A percentile compares a stretch with the other conserved stretches of the same genome.
Evolutionary conservation across 345 rosid genomes (phyloP).

Genomic region (Acer saccharum): DNA sequence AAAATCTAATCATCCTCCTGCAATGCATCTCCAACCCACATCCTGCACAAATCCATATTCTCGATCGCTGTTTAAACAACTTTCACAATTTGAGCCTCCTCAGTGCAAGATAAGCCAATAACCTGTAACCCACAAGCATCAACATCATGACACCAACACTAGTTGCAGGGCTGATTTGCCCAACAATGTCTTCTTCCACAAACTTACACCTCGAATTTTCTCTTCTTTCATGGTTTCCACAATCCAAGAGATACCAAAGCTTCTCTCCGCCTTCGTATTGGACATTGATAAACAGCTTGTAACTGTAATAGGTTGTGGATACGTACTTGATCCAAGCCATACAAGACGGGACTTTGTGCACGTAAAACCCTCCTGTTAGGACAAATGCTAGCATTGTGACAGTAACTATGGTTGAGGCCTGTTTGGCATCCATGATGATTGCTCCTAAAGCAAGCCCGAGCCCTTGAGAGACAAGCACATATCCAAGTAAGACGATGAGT

Average conservation of each 20-base stretch:
- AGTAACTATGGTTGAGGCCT: constrained; percentile 81
- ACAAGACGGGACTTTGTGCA: constrained; percentile 72
- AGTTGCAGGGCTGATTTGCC: constrained; percentile 53
- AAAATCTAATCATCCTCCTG: not conserved
- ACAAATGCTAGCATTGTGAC: constrained; percentile 90
- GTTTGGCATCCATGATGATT: constrained; percentile 86
- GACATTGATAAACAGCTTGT: constrained; percentile 57
- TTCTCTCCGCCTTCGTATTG: constrained; percentile 66
- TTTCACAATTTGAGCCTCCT: constrained; percentile 51
- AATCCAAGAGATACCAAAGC: constrained; percentile 51
- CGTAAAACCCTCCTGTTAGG: constrained; percentile 82
- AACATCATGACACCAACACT: constrained; percentile 50
- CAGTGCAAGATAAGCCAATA: constrained; percentile 79
- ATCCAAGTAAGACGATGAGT: constrained; percentile 59
- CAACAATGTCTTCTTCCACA: constrained; percentile 64
- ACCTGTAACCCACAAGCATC: constrained; percentile 84
- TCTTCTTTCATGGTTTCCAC: constrained; percentile 20
- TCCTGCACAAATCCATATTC: not conserved
- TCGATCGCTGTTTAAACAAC: not conserved
- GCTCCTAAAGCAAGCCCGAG: constrained; percentile 88
- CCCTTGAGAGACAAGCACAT: constrained; percentile 87
- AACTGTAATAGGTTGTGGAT: constrained; percentile 74
- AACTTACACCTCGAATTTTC: constrained; percentile 51
- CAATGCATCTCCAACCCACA: not conserved
- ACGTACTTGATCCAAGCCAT: constrained; percentile 81